Conservation (phyloP, 139 green algal species). For the Micractinium conductrix region DNA sequence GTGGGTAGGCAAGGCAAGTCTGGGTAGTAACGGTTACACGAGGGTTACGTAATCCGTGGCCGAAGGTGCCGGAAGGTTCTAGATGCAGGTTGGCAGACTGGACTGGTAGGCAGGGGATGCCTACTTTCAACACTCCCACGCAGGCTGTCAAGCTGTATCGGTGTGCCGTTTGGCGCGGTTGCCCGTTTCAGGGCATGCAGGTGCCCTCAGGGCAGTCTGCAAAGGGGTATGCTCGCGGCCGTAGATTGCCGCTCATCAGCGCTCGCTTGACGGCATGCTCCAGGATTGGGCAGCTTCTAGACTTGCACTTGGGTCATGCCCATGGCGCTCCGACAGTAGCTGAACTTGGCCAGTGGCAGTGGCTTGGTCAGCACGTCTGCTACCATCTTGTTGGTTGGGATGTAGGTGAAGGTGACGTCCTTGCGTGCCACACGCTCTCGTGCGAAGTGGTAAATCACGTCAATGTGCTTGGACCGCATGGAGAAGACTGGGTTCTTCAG, state of each 20-base stretch:
- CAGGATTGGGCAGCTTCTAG: too few relatives aligned
- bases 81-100: neutral
- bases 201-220: neutral
- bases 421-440: constrained; percentile 28
- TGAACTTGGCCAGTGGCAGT: constrained; percentile 27
- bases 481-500: constrained; percentile 37
- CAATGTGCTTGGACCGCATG: constrained; percentile 54
- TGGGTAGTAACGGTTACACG: neutral
- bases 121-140: neutral
- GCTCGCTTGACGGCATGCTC: too few relatives aligned
- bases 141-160: too few relatives aligned
- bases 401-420: constrained; percentile 37
- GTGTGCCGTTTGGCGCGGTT: too few relatives aligned
- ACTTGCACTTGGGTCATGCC: neutral
- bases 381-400: constrained; percentile 28
- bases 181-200: neutral
- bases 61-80: neutral
- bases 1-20: neutral
- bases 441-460: constrained; percentile 48
- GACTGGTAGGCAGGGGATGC: neutral
- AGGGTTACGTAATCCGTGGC: neutral
- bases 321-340: constrained; percentile 23
- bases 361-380: constrained; percentile 52
- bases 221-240: neutral
- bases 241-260: too few relatives aligned